phyloP scores from a whole-genome alignment of 2,329 filamentous ascomycete species.

The Ophiostoma montium region DNA sequence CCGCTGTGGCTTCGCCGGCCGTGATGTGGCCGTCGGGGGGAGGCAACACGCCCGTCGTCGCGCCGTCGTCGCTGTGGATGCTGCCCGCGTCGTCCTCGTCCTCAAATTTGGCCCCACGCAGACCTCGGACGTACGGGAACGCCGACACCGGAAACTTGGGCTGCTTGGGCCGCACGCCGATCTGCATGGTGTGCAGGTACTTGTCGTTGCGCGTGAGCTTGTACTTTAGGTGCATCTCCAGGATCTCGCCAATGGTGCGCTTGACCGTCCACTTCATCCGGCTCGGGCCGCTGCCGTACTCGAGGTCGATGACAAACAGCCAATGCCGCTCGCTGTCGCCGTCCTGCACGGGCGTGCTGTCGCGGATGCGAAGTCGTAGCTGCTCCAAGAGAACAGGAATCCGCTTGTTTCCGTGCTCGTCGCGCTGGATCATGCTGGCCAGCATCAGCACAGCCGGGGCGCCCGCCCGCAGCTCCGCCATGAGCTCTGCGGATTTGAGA shows the following conservation, averaged over 20 bases:
- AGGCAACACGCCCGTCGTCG: not conserved
- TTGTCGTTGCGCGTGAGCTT: constrained; percentile 73
- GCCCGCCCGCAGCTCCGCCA: constrained; percentile 86
- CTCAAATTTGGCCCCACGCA: constrained; percentile 63
- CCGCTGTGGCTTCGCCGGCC: constrained; percentile 35
- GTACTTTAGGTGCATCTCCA: constrained; percentile 87
- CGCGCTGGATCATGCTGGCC: constrained; percentile 93
- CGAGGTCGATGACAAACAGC: constrained; percentile 80
- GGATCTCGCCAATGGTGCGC: constrained; percentile 75
- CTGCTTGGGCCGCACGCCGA: constrained; percentile 59
- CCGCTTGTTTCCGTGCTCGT: constrained; percentile 88
- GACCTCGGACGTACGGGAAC: constrained; percentile 76
- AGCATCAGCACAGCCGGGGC: constrained; percentile 87
- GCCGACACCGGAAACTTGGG: constrained; percentile 81
- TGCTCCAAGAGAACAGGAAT: constrained; percentile 94
- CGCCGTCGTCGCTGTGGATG: constrained; percentile 23
- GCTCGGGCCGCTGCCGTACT: constrained; percentile 90
- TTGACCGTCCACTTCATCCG: constrained; percentile 95
- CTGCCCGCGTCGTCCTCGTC: constrained; percentile 49
- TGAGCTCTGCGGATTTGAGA: constrained; percentile 87
- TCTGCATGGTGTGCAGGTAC: constrained; percentile 55
- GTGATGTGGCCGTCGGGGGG: constrained; percentile 19
- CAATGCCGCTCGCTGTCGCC: constrained; percentile 57
- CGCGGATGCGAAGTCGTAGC: constrained; percentile 73
- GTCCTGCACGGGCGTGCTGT: constrained; percentile 57